Evolutionary conservation across 345 rosid species (phyloP).

Genomic region (Ceriops decandra): DNA sequence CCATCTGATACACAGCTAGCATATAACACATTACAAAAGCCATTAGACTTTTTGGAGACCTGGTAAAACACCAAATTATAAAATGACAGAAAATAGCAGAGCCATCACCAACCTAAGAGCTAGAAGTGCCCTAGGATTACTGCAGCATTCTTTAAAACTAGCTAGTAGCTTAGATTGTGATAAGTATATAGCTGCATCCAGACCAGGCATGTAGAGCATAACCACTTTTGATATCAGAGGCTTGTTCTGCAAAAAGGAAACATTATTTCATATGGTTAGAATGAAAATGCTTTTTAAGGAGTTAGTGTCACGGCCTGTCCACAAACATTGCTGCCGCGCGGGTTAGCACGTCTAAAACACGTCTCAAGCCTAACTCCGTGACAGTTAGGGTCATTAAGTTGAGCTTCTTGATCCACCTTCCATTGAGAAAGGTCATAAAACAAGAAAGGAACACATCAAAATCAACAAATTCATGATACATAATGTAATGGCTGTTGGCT

Average conservation of each 20-base stretch:
- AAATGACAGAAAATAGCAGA: conserved; percentile 16
- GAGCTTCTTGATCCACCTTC: background rate
- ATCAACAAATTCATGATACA: background rate
- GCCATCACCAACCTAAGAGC: conserved; percentile 65
- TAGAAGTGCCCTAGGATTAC: conserved; percentile 71
- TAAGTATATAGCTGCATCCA: conserved; percentile 80
- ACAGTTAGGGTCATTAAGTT: background rate
- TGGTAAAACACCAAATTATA: background rate
- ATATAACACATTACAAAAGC: conserved; percentile 25
- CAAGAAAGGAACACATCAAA: background rate
- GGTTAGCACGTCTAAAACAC: too few species aligned
- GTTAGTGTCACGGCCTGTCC: background rate
- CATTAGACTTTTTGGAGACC: conserved; percentile 5
- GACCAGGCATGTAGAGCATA: conserved; percentile 85
- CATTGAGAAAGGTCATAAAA: background rate
- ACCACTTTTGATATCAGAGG: conserved; percentile 90
- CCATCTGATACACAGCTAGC: conserved; percentile 84
- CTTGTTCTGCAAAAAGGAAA: conserved; percentile 65
- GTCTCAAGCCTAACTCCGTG: too few species aligned
- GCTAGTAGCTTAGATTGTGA: conserved; percentile 64
- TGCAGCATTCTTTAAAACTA: conserved; percentile 61
- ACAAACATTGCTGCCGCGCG: too few species aligned
- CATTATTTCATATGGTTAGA: conserved; percentile 5
- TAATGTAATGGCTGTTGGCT: background rate
- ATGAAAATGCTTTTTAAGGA: background rate